These are phyloP conservation scores for Trichoderma koningii DNA, from an alignment of 2,329 filamentous ascomycete species.

Conservation along the genomic window DNA sequence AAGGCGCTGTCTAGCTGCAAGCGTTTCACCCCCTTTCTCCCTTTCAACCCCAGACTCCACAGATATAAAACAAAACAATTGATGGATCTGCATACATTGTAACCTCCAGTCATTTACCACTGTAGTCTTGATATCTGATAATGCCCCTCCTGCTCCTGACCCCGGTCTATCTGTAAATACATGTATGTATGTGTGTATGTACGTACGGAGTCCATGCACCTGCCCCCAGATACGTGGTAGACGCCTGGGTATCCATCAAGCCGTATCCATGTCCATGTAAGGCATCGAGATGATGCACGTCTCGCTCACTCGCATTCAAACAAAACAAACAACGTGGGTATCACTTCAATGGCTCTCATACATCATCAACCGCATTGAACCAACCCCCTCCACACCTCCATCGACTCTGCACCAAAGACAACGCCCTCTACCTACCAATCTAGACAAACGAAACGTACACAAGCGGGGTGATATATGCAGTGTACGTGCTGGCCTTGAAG, in stretches of 20 bases:
- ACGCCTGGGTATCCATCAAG: neutral
- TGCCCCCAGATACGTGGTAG: too few species aligned
- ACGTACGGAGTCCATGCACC: too few species aligned
- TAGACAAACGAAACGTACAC: constrained; percentile 29
- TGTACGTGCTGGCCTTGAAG: constrained; percentile 26
- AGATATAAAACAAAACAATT: neutral
- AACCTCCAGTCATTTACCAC: too few species aligned
- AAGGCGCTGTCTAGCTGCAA: neutral
- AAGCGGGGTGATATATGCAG: constrained; percentile 28
- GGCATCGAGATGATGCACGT: neutral
- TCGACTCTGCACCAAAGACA: neutral
- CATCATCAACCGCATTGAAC: neutral
- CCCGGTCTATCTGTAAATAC: too few species aligned
- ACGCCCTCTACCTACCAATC: neutral
- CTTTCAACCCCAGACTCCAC: neutral
- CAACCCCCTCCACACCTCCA: neutral
- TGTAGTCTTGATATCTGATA: too few species aligned
- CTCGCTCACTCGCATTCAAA: neutral
- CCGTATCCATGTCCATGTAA: constrained; percentile 6
- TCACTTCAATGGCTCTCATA: neutral
- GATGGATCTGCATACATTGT: too few species aligned
- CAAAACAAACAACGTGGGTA: constrained; percentile 15
- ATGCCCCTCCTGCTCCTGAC: too few species aligned
- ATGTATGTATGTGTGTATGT: too few species aligned
- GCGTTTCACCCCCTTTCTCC: neutral